Base-by-base conservation (phyloP, 1,284 basidiomycete species). In the Cystobasidium sp. region DNA sequence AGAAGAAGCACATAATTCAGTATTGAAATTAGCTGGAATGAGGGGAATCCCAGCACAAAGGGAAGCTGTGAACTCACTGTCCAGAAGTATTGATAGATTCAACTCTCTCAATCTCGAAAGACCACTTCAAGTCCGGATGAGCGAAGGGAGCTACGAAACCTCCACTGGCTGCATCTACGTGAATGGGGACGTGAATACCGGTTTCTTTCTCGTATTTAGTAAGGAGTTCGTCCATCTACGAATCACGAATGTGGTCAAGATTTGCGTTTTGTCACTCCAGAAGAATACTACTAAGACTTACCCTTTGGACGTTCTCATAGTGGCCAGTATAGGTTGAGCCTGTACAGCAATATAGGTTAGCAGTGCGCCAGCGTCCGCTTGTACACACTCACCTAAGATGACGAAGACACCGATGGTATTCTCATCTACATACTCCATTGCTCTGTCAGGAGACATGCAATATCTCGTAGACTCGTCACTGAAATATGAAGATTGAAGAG, bases 361-460 rank as follows among this genome's bases (percentile, higher is more conserved):
- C 7, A 16, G 5, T n/a, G 18, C 8, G 14, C 39, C 5, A 12
- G 24, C 10, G 51, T 9, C 9, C n/a, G 9, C 24, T 12, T 14
- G 47, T 1, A 5, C 37, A 24, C 3, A 22, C 53, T 55, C 8
- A 59, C 68, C 86, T 41, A 83, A 77, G 41, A 79, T 93, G 61
- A 93, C 87, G 77, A 88, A 92, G 41, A 93, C 84, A 39, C 78
- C 78, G 61, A 79, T 69, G 31, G 82, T 96, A 81, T 97, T 95
- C 84, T 97, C 95, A 80, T 97, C 94, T 22, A 96, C 88, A 76
- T 87, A 90, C 62, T 96, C 86, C 87, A 96, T 90, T 0, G 91
- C 91, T 77, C 88, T 90, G 82, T 92, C 90, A 1, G 93, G 88
- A 80, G 91, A 89, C 79, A 97, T 87, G 68, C 91, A 86, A 80